These are phyloP conservation scores for Cladosporium sp. DNA, from an alignment of 2,329 filamentous ascomycete species.

Conservation along the genomic window DNA sequence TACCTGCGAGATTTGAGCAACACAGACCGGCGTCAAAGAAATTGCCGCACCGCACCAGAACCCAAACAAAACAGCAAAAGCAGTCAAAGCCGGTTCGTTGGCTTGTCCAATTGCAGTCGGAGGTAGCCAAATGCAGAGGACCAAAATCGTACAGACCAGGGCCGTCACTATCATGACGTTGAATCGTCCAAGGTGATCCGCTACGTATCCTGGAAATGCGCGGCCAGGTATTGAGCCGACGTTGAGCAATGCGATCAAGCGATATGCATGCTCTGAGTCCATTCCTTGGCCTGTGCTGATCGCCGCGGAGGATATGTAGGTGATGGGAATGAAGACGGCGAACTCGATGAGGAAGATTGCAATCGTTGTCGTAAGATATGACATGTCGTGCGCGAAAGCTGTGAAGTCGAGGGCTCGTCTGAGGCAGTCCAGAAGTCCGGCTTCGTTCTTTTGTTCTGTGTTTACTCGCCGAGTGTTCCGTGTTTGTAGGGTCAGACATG, in stretches of 20 bases:
- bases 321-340: constrained; percentile 60
- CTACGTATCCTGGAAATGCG: constrained; percentile 66
- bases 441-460: no score
- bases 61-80: constrained; percentile 30
- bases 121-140: constrained; percentile 69
- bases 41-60: constrained; percentile 36
- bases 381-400: constrained; percentile 35
- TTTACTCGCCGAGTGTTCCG: not conserved
- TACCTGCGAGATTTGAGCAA: constrained; percentile 43
- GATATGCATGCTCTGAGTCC: constrained; percentile 53
- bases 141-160: constrained; percentile 56
- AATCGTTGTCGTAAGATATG: constrained; percentile 37
- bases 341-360: constrained; percentile 45
- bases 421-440: constrained; percentile 30
- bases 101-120: constrained; percentile 19
- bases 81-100: constrained; percentile 19
- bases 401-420: constrained; percentile 37
- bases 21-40: constrained; percentile 37
- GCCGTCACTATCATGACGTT: constrained; percentile 70
- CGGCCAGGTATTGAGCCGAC: constrained; percentile 73
- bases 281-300: constrained; percentile 54
- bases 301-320: constrained; percentile 74
- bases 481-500: not conserved
- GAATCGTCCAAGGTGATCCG: constrained; percentile 73
- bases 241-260: constrained; percentile 73